Evolutionary conservation across 768 basidiomycete genomes (phyloP), one percentile per base, ranked within the genome.

Genomic region (Psilocybe subaeruginosa): DNA sequence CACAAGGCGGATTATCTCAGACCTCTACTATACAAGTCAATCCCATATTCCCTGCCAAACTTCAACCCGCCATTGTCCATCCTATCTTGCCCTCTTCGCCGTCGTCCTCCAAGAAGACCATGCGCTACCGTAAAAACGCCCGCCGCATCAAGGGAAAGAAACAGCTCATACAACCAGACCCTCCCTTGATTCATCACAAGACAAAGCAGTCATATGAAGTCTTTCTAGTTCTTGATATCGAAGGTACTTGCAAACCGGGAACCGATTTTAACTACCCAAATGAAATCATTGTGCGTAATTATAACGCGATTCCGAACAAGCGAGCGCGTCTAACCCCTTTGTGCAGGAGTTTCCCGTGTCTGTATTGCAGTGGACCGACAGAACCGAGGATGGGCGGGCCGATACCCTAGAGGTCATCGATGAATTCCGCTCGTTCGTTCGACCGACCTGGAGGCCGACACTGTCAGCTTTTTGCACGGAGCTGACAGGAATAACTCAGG

Each of bases 401-500:
- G 82, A 79, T 60, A 77, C 79, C 46, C 78, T 98, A 23, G 85
- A 88, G 69, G 77, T 90, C 41, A 81, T 90, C 17, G 90, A 86
- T 65, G 92, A 93, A 71, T 99, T 95, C 77, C 88, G 91, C 62
- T 89, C 86, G 65, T 97, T 92, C 73, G 94, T 98, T 47, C 81
- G 80, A 69, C 97, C 97, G 6, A 90, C 87, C 5, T 98, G 95
- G 93, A 79, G 83, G 47, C 95, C 96, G 0, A 79, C 74, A 54
- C 81, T 99, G 6, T 89, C 92, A 6, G 75, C 82, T 3, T 99
- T 97, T 72, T 98, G 97, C 73, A 93, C 82, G 17, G 75, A 85
- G 37, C 80, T 99, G 49, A 99, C 97, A 8, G 95, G 95, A 16
- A 95, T 99, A 60, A 89, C 88, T 2, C 97, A 99, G 81, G 96